A percentile compares a stretch with the other conserved stretches of the same genome.
phyloP scores from a whole-genome alignment of 2,329 filamentous ascomycete species.

The Penicillium corylophilum region DNA sequence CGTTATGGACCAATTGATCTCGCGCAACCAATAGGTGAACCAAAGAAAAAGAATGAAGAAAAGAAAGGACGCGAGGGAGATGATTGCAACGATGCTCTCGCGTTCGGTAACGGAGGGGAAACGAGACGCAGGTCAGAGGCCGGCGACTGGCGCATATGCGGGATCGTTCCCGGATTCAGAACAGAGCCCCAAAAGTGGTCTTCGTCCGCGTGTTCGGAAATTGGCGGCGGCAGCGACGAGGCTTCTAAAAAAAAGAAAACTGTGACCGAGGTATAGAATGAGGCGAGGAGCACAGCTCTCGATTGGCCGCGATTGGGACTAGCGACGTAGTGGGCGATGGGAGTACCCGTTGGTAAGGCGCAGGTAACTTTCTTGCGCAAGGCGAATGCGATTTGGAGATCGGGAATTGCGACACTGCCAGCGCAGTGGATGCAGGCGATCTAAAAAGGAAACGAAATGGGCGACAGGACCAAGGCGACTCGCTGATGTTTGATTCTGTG shows the following conservation, averaged over 20 bases:
- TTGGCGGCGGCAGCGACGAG: slow-evolving; percentile 9
- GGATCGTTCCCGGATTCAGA: slow-evolving; percentile 12
- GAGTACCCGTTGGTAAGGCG: slow-evolving; percentile 23
- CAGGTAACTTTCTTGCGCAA: slow-evolving; percentile 18
- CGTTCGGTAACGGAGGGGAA: slow-evolving; percentile 17
- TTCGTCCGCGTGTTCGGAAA: slow-evolving; percentile 21
- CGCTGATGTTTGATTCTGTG: slow-evolving; percentile 25
- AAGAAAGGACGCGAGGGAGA: slow-evolving; percentile 10
- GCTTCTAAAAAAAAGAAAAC: slow-evolving; percentile 3
- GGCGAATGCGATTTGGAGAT: slow-evolving; percentile 27
- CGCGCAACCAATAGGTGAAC: slow-evolving; percentile 18
- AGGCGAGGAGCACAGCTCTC: slow-evolving; percentile 6
- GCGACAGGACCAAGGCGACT: slow-evolving; percentile 26
- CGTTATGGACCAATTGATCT: slow-evolving; percentile 31
- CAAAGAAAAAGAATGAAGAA: too few species aligned
- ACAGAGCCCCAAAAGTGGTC: slow-evolving; percentile 24
- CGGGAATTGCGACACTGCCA: slow-evolving; percentile 36
- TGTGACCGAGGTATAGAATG: slow-evolving; percentile 11
- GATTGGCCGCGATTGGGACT: slow-evolving; percentile 20
- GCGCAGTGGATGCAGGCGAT: slow-evolving; percentile 37
- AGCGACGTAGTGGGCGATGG: slow-evolving; percentile 22
- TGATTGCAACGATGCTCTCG: slow-evolving; percentile 14
- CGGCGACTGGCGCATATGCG: slow-evolving; percentile 28
- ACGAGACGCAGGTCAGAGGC: slow-evolving; percentile 26
- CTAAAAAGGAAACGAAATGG: slow-evolving; percentile 37